Percentiles rank a stretch among this genome's conserved stretches.
These are phyloP conservation scores for Pigoraptor vietnamica DNA, from an alignment of 78 protist species.

Conservation along the genomic window DNA sequence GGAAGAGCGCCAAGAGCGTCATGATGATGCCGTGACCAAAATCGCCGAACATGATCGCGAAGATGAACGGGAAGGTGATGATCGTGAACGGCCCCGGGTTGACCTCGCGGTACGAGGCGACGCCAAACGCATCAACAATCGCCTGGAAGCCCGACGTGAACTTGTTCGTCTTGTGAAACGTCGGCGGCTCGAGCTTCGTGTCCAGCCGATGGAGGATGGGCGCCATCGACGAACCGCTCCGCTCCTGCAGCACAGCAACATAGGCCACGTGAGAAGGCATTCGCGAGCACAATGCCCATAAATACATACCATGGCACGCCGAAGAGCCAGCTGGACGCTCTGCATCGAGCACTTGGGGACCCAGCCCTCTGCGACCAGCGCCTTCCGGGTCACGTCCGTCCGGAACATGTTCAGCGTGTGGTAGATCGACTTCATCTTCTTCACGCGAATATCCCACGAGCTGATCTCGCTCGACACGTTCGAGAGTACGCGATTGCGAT, in stretches of 20 bases:
- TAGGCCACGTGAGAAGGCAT: no score
- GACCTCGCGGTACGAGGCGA: slow-evolving; percentile 80
- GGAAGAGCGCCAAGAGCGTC: slow-evolving; percentile 45
- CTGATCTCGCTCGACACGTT: slow-evolving; percentile 19
- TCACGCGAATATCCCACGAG: slow-evolving; percentile 47
- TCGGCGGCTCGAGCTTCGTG: slow-evolving; percentile 72
- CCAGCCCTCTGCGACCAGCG: slow-evolving; percentile 89
- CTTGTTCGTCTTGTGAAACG: slow-evolving; percentile 60
- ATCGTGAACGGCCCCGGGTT: slow-evolving; percentile 87
- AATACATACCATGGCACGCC: slow-evolving; percentile 11
- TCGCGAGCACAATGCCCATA: neutral
- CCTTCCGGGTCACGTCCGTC: slow-evolving; percentile 53
- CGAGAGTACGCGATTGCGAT: slow-evolving; percentile 36
- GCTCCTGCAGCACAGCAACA: neutral
- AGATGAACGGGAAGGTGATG: slow-evolving; percentile 99
- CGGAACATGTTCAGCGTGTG: slow-evolving; percentile 86
- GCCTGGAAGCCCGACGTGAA: slow-evolving; percentile 68
- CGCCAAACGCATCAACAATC: slow-evolving; percentile 88
- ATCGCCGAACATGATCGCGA: slow-evolving; percentile 99
- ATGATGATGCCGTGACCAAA: slow-evolving; percentile 96
- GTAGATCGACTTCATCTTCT: slow-evolving; percentile 78
- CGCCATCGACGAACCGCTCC: neutral
- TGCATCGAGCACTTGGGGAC: slow-evolving; percentile 34
- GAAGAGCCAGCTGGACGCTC: slow-evolving; percentile 24
- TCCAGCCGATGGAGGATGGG: neutral